phyloP scores from a whole-genome alignment of 2,329 filamentous ascomycete species.

The Neopestalotiopsis clavispora region DNA sequence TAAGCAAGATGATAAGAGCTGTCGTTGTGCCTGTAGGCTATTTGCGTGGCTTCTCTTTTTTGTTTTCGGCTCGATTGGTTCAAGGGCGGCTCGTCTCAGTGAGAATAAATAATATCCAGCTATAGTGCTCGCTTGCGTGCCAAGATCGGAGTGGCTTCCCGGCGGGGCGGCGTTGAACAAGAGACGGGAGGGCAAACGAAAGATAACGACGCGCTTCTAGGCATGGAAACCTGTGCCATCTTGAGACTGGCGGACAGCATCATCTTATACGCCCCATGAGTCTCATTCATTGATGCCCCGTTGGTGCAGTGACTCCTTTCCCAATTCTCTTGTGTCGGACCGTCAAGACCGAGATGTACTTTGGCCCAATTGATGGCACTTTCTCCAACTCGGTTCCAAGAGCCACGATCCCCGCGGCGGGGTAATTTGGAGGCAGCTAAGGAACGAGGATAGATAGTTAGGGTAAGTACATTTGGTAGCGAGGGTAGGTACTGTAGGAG shows the following conservation, averaged over 20 bases:
- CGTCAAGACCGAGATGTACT: conserved; percentile 52
- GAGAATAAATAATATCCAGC: conserved; percentile 25
- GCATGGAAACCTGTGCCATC: conserved; percentile 9
- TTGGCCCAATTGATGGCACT: conserved; percentile 21
- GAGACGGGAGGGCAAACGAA: conserved; percentile 19
- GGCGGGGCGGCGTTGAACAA: conserved; percentile 11
- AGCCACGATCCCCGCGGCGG: conserved; percentile 33
- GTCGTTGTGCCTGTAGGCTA: conserved; percentile 14
- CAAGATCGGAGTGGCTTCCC: conserved; percentile 7
- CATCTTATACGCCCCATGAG: conserved; percentile 29
- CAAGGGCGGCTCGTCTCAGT: conserved; percentile 32
- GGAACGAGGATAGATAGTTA: conserved; percentile 15
- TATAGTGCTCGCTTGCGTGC: conserved; percentile 19
- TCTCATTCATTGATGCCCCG: conserved; percentile 17
- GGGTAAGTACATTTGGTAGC: conserved; percentile 20
- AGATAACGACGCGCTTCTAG: conserved; percentile 21
- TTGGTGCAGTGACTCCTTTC: conserved; percentile 27
- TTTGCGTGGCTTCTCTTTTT: conserved; percentile 22
- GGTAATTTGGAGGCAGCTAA: conserved; percentile 30
- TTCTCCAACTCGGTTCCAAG: conserved; percentile 15
- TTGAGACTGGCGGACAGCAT: conserved; percentile 14
- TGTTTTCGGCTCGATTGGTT: conserved; percentile 25
- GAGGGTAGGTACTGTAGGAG: conserved; percentile 19
- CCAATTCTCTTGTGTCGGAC: conserved; percentile 54
- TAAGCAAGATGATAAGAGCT: conserved; percentile 24